Evolutionary conservation across 2,329 filamentous ascomycete genomes (phyloP).

Genomic region (Colletotrichum simmondsii): DNA sequence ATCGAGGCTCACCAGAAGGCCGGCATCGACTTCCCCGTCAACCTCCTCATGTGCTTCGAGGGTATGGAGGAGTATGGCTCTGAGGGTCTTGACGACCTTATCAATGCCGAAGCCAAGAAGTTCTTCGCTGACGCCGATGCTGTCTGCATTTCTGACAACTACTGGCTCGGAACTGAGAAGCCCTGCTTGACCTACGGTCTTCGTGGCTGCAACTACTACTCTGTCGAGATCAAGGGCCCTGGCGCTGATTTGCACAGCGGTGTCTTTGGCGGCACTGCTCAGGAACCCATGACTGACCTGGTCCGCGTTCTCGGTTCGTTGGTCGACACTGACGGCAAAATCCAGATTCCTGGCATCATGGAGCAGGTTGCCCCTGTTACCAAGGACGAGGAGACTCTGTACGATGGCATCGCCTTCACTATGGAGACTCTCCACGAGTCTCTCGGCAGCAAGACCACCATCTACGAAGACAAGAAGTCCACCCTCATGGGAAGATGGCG

Average conservation of each 20-base stretch:
- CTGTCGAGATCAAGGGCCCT: constrained; percentile 88
- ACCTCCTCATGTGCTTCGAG: constrained; percentile 99
- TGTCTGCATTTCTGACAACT: constrained; percentile 99
- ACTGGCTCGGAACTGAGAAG: constrained; percentile 99
- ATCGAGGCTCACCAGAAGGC: constrained; percentile 98
- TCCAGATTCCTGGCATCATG: constrained; percentile 91
- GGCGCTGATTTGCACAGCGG: constrained; percentile 95
- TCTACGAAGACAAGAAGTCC: constrained; percentile 87
- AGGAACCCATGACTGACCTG: constrained; percentile 98
- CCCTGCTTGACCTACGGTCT: constrained; percentile 97
- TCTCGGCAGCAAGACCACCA: constrained; percentile 87
- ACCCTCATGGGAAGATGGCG: constrained; percentile 98
- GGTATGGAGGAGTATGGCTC: constrained; percentile 99
- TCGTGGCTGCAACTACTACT: constrained; percentile 98
- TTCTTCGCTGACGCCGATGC: constrained; percentile 97
- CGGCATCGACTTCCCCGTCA: constrained; percentile 93
- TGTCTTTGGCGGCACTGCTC: constrained; percentile 94
- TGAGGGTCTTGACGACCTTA: constrained; percentile 94
- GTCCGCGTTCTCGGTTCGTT: constrained; percentile 83
- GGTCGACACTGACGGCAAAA: constrained; percentile 91
- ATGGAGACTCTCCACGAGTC: constrained; percentile 97
- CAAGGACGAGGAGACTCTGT: constrained; percentile 87
- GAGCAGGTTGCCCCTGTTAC: constrained; percentile 93
- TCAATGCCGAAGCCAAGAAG: constrained; percentile 88
- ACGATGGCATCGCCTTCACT: constrained; percentile 89